Base-by-base conservation (phyloP, 345 rosid species). In the Odontarrhena argentea region DNA sequence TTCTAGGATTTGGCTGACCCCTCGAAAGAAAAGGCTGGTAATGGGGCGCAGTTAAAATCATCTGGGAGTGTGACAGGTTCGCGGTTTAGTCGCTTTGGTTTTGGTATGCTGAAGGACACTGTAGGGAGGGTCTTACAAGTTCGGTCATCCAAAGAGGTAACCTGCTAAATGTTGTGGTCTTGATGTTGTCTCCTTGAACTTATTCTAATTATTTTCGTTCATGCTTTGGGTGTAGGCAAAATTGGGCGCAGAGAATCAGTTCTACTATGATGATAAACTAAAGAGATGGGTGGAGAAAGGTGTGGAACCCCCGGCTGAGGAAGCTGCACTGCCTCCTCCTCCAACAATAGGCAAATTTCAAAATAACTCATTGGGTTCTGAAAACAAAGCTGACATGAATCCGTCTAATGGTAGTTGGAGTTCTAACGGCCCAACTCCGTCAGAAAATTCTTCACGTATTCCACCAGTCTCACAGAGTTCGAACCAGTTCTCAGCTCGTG, bases 211-310 rank as follows among this genome's bases (percentile, higher is more conserved):
- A 7, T 73, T 76, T 54, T 74, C 42, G 9, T 13, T 73, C 62
- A 26, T 66, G 43, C 46, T 55, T 68, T 71, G 66, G 18, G 51
- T 82, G 76, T 76, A 95, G 99, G 99, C 99, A 53, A 95, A 95
- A 76, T 60, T 95, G 80, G 99, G 99, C 9, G 94, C 82, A 14
- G 84, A 67, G 71, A 95, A 95, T 76, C 87, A 86, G 70, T 95
- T 95, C 69, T 86, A 91, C 50, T 95, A 85, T 47, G 98, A 95
- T 46, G 98, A 89, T 69, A 91, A 91, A 60, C 92, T 86, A 24
- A 95, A 91, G 84, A 86, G 92, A 85, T 91, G 99, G 99, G 92
- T 91, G 58, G 97, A 95, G 81, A 96, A 80, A 82, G 99, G 99
- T 56, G 99, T 73, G 46, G 94, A 84, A 62, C 86, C 91, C 46